These are phyloP conservation scores for Coprinopsis cinerea DNA, from an alignment of 768 basidiomycete species.

Conservation along the genomic window DNA sequence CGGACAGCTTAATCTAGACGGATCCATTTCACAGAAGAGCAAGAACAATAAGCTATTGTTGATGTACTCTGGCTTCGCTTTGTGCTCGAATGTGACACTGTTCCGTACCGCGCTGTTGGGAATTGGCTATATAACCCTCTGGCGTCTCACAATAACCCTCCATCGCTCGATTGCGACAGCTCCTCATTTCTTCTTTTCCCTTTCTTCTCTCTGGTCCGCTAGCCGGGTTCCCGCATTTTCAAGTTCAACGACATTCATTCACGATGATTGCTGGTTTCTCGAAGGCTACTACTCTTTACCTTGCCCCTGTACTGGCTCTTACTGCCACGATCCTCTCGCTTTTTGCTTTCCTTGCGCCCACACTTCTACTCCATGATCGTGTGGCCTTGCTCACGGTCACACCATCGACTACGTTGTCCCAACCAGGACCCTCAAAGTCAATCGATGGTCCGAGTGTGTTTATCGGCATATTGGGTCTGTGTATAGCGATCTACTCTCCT, in stretches of 20 bases:
- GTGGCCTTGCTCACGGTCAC: constrained; percentile 63
- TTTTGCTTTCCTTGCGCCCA: constrained; percentile 66
- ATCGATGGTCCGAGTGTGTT: constrained; percentile 68
- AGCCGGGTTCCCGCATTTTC: no score
- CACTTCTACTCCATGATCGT: constrained; percentile 48
- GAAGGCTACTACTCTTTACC: constrained; percentile 60
- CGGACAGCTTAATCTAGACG: no score
- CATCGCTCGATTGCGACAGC: no score
- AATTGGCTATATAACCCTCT: no score
- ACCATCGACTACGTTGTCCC: constrained; percentile 40
- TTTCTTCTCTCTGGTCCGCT: no score
- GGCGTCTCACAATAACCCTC: no score
- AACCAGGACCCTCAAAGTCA: constrained; percentile 22
- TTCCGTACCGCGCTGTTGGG: no score
- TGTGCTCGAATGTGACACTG: no score
- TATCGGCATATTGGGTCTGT: constrained; percentile 60
- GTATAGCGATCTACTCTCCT: background rate
- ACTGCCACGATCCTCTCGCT: constrained; percentile 61
- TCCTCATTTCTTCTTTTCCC: no score
- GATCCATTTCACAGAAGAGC: no score
- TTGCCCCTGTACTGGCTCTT: constrained; percentile 60
- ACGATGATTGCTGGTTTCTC: constrained; percentile 69
- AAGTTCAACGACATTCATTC: constrained; percentile 7
- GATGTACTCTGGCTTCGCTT: no score
- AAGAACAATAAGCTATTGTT: no score